A percentile compares a stretch with the other conserved stretches of the same genome.
Conservation (phyloP, 805 yeast species). For the Candida ovalis region DNA sequence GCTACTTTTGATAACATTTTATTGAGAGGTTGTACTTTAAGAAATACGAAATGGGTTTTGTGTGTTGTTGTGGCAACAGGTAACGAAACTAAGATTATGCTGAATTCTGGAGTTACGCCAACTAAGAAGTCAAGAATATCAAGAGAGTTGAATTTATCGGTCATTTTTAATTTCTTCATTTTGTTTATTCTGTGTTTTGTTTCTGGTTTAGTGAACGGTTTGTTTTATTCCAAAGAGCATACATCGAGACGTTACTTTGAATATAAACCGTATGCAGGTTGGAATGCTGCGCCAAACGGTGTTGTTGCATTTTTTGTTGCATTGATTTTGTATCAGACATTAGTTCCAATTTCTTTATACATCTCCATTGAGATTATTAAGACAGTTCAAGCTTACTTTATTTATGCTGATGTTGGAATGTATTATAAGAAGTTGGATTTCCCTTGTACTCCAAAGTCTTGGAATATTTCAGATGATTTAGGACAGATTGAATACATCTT, state of each 20-base stretch:
- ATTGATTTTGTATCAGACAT: constrained; percentile 67
- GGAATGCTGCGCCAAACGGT: constrained; percentile 60
- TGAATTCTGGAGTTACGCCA: constrained; percentile 77
- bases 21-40: constrained; percentile 66
- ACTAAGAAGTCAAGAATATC: constrained; percentile 65
- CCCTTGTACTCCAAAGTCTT: constrained; percentile 76
- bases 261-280: constrained; percentile 52
- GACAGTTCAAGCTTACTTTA: constrained; percentile 72
- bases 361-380: constrained; percentile 77
- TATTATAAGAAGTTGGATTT: constrained; percentile 66
- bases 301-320: constrained; percentile 67
- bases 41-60: constrained; percentile 75
- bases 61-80: constrained; percentile 79
- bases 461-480: constrained; percentile 81
- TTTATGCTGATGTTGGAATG: constrained; percentile 65
- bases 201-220: constrained; percentile 68
- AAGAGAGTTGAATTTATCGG: constrained; percentile 63
- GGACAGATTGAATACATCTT: constrained; percentile 82
- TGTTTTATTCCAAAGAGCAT: constrained; percentile 43
- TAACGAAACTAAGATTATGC: constrained; percentile 68
- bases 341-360: constrained; percentile 78
- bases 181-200: constrained; percentile 64
- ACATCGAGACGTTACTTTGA: constrained; percentile 57
- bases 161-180: constrained; percentile 56
- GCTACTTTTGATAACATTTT: constrained; percentile 58